Percentiles rank a stretch among this genome's conserved stretches.
phyloP scores from a whole-genome alignment of 1,284 basidiomycete genomes.

The Melampsora americana region DNA sequence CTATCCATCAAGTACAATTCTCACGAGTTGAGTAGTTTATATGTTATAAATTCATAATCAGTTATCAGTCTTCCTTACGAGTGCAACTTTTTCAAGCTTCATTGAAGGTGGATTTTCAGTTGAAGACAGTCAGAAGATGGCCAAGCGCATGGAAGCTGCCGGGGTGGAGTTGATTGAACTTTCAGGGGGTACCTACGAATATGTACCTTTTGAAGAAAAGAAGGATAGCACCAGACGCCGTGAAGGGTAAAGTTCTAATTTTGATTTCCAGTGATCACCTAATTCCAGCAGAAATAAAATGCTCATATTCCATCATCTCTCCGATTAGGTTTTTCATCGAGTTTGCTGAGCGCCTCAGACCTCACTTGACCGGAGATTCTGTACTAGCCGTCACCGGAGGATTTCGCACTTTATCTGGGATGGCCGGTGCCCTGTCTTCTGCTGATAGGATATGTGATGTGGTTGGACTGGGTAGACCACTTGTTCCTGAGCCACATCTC shows the following conservation, averaged over 20 bases:
- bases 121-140: slow-evolving; percentile 58
- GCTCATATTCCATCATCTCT: slow-evolving; percentile 23
- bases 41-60: slow-evolving; percentile 7
- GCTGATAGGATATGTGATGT: slow-evolving; percentile 50
- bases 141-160: slow-evolving; percentile 57
- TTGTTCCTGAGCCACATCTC: slow-evolving; percentile 58
- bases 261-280: too few species aligned
- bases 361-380: slow-evolving; percentile 52
- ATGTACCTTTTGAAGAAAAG: slow-evolving; percentile 51
- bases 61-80: slow-evolving; percentile 20
- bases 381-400: slow-evolving; percentile 59
- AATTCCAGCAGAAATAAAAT: too few species aligned
- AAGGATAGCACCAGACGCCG: slow-evolving; percentile 53
- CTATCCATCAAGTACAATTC: slow-evolving; percentile 60
- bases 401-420: slow-evolving; percentile 57
- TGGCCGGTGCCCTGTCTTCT: slow-evolving; percentile 54
- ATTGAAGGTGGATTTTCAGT: slow-evolving; percentile 55
- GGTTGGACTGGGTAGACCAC: slow-evolving; percentile 58
- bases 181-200: slow-evolving; percentile 58
- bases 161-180: slow-evolving; percentile 61
- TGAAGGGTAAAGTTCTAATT: slow-evolving; percentile 15
- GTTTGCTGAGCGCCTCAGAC: slow-evolving; percentile 57
- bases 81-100: slow-evolving; percentile 54
- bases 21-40: slow-evolving; percentile 49
- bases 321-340: slow-evolving; percentile 51